Evolutionary conservation across 768 basidiomycete genomes (phyloP).

Genomic region (Amylocystis lapponica): DNA sequence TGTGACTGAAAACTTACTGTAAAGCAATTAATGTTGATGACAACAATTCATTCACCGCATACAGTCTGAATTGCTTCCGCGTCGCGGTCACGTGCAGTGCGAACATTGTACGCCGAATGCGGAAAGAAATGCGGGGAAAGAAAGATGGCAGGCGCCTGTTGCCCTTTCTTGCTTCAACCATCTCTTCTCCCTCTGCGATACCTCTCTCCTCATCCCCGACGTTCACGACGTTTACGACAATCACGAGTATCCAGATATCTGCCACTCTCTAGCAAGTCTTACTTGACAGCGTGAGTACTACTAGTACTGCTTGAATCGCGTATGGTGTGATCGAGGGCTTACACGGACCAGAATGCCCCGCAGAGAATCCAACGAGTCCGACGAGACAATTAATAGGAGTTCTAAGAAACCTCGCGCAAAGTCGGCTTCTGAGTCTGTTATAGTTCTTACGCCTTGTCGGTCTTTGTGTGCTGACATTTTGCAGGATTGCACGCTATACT

Average conservation of each 20-base stretch:
- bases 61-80: no score
- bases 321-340: no score
- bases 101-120: not conserved
- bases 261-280: not conserved
- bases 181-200: no score
- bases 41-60: no score
- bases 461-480: not conserved
- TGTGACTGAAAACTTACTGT: no score
- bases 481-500: constrained; percentile 44
- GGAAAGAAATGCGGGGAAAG: not conserved
- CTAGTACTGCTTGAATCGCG: no score
- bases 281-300: not conserved
- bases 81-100: not conserved
- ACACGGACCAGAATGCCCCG: not conserved
- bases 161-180: not conserved
- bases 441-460: not conserved
- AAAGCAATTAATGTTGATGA: no score
- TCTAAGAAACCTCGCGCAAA: not conserved
- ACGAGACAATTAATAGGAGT: not conserved
- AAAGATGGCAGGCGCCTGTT: not conserved
- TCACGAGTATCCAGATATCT: not conserved
- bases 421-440: constrained; percentile 1
- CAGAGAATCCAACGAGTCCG: not conserved
- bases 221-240: not conserved
- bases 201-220: not conserved